These are phyloP conservation scores for Coprinellus micaceus DNA, from an alignment of 768 basidiomycete genomes.

Conservation along the genomic window DNA sequence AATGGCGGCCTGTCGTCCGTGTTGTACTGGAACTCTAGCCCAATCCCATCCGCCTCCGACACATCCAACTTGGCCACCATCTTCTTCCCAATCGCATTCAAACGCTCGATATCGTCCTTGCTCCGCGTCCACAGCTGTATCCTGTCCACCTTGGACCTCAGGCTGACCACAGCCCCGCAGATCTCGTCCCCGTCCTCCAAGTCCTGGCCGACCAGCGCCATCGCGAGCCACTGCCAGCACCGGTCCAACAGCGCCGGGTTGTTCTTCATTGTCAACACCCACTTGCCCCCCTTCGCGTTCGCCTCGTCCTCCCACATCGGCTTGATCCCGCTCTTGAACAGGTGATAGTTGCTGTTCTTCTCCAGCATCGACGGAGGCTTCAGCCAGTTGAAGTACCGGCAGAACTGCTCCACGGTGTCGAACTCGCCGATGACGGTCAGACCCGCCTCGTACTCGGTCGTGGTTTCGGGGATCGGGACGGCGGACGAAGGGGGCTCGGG, in stretches of 20 bases:
- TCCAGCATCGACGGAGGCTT: constrained; percentile 87
- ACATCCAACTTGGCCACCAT: constrained; percentile 80
- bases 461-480: constrained; percentile 14
- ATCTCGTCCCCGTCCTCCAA: constrained; percentile 71
- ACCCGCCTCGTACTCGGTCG: constrained; percentile 78
- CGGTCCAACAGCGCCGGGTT: constrained; percentile 76
- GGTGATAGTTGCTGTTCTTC: constrained; percentile 89
- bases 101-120: constrained; percentile 80
- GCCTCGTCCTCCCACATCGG: constrained; percentile 98
- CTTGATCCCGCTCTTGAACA: constrained; percentile 92
- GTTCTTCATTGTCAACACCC: constrained; percentile 92
- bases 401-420: constrained; percentile 85
- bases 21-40: constrained; percentile 91
- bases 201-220: constrained; percentile 88
- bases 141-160: constrained; percentile 82
- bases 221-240: constrained; percentile 87
- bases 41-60: constrained; percentile 79
- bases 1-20: constrained; percentile 81
- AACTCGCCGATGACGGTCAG: constrained; percentile 86
- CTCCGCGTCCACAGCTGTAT: constrained; percentile 89
- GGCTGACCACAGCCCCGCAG: constrained; percentile 83
- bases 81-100: constrained; percentile 83
- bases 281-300: constrained; percentile 90
- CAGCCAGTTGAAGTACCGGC: constrained; percentile 91
- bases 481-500: constrained; percentile 26